Evolutionary conservation across 805 yeast genomes (phyloP), one percentile per base, ranked within the genome.

Genomic region (Ogataea ramenticola): DNA sequence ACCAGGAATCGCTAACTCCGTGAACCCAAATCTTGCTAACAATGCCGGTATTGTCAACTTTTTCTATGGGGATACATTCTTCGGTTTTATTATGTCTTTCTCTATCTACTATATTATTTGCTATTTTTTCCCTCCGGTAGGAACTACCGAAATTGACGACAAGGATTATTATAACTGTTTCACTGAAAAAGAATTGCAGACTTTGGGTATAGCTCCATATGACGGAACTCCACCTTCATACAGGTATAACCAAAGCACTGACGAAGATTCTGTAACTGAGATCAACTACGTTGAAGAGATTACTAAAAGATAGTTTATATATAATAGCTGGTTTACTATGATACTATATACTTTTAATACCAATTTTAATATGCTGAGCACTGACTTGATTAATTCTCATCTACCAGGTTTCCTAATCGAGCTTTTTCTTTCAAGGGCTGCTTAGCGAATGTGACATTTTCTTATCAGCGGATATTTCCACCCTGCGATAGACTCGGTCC

Each of bases 1-100:
- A 24, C 80, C 80, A 3, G 80, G 80, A 30, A 57, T 72, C 14
- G 52, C 63, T 56, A 49, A 66, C 61, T 49, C 65, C 53, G 48
- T 47, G 15, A 55, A 51, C 36, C 41, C 48, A 8, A 39, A 27
- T 21, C 42, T 53, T 35, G 14, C 42, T 2, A 39, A 46, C 60
- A 51, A 58, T 12, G 52, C 57, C 3, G 78, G 78, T n/a, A 62
- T 66, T 16, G 54, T 60, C 14, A 62, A 67, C 45, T 72, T 62
- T 55, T 74, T 64, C 53, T 59, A 67, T 42, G 75, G 72, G 40
- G 69, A 68, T 46, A 60, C 68, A 12, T 58, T 73, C 47, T 71
- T 68, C 47, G 68, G 70, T 3, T 71, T 71, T 45, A 45, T 56
- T 21, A 61, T 67, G 26, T 60, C 76, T n/a, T 66, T 71, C 45